Conservation (phyloP, 768 basidiomycete genomes). For the Termitomyces sp. region DNA sequence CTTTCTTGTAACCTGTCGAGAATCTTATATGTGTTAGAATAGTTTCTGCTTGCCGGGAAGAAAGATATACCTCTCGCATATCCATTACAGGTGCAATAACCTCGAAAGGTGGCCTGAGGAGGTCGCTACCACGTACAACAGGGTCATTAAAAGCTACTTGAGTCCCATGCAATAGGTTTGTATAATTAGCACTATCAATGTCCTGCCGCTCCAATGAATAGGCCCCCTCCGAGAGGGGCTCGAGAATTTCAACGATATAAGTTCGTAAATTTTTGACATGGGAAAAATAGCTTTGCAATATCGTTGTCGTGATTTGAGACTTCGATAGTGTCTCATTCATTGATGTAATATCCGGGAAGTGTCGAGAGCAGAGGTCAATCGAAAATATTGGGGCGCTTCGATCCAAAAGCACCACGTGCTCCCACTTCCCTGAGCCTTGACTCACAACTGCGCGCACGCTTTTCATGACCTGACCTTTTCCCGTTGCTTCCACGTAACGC, state of each 20-base stretch:
- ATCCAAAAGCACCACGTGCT: too few relatives aligned
- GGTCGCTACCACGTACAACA: neutral
- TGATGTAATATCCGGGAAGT: neutral
- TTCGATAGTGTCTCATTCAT: neutral
- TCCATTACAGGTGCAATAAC: constrained; percentile 35
- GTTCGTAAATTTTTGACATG: constrained; percentile 30
- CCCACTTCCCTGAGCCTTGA: too few relatives aligned
- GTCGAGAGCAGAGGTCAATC: neutral
- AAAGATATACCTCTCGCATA: constrained; percentile 44
- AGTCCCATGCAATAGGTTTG: constrained; percentile 35
- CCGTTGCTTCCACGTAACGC: neutral
- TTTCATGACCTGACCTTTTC: neutral
- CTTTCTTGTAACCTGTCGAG: constrained; percentile 56
- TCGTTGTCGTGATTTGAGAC: constrained; percentile 13
- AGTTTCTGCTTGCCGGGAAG: neutral
- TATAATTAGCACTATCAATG: constrained; percentile 24
- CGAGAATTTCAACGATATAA: constrained; percentile 35
- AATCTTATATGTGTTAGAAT: constrained; percentile 31
- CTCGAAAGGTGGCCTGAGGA: constrained; percentile 17
- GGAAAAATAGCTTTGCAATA: constrained; percentile 40
- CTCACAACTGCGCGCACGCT: neutral
- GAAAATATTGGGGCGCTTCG: too few relatives aligned
- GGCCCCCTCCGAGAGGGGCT: neutral
- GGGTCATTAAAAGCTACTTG: constrained; percentile 34
- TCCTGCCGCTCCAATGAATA: constrained; percentile 11